Conservation (phyloP, 192 early-diverging fungal genomes). For the Cetraspora pellucida region DNA sequence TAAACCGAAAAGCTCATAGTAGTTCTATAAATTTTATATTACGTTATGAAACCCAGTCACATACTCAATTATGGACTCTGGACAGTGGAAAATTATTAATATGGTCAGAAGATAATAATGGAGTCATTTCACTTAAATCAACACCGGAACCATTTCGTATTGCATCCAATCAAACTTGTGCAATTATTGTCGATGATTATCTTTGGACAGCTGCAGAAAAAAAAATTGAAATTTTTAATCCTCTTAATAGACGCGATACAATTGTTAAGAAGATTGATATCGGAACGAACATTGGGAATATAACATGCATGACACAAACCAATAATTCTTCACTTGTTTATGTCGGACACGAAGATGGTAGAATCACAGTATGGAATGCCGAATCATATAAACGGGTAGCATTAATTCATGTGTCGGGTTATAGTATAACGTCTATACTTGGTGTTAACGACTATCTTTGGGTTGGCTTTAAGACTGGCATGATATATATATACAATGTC, state of each 20-base stretch:
- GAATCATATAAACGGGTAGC: slow-evolving; percentile 45
- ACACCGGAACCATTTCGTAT: slow-evolving; percentile 50
- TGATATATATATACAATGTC: slow-evolving; percentile 72
- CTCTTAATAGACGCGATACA: slow-evolving; percentile 41
- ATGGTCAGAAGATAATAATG: slow-evolving; percentile 50
- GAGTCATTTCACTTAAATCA: slow-evolving; percentile 39
- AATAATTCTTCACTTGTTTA: slow-evolving; percentile 57
- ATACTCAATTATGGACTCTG: slow-evolving; percentile 72
- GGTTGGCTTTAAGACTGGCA: slow-evolving; percentile 78
- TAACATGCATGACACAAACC: slow-evolving; percentile 58
- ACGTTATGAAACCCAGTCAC: slow-evolving; percentile 54
- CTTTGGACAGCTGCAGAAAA: slow-evolving; percentile 68
- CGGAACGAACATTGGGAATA: slow-evolving; percentile 55
- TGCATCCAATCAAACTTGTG: slow-evolving; percentile 47
- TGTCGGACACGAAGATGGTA: slow-evolving; percentile 80
- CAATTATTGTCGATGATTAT: slow-evolving; percentile 50
- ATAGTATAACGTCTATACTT: slow-evolving; percentile 66
- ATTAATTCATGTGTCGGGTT: slow-evolving; percentile 61
- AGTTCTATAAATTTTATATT: slow-evolving; percentile 59
- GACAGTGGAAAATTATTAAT: slow-evolving; percentile 65
- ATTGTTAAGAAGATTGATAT: slow-evolving; percentile 41
- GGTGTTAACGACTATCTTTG: slow-evolving; percentile 72
- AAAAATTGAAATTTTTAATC: slow-evolving; percentile 58
- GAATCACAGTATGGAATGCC: slow-evolving; percentile 70
- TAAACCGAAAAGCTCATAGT: slow-evolving; percentile 49